phyloP scores from a whole-genome alignment of 805 yeast species.

The Starmerella stellata region DNA sequence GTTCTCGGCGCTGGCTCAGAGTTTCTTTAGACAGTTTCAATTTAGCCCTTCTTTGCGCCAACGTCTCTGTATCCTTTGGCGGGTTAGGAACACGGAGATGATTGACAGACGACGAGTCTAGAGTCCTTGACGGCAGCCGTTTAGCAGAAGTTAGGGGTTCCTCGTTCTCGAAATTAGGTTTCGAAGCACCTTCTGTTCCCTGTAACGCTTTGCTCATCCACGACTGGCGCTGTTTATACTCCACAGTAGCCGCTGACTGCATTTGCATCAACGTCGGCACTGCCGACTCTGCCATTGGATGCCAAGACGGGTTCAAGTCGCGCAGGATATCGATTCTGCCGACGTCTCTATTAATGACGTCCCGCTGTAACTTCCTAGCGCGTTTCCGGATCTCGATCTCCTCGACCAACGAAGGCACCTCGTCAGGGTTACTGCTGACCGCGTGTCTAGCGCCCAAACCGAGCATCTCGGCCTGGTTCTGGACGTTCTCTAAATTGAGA shows the following conservation, averaged over 20 bases:
- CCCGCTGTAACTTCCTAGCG: slow-evolving; percentile 18
- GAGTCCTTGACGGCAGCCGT: too few relatives aligned
- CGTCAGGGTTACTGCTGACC: slow-evolving; percentile 8
- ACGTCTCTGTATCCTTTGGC: slow-evolving; percentile 59
- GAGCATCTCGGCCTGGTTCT: slow-evolving; percentile 17
- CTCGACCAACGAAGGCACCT: slow-evolving; percentile 23
- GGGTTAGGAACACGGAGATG: too few relatives aligned
- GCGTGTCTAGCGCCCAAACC: slow-evolving; percentile 16
- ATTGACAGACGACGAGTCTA: slow-evolving; percentile 49
- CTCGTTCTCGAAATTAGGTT: not conserved
- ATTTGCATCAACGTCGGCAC: slow-evolving; percentile 21
- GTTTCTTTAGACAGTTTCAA: slow-evolving; percentile 16
- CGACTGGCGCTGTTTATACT: slow-evolving; percentile 18
- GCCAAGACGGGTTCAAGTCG: not conserved
- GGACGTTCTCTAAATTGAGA: slow-evolving; percentile 17
- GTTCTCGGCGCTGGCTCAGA: slow-evolving; percentile 16
- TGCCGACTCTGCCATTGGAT: not conserved
- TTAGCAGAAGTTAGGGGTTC: too few relatives aligned
- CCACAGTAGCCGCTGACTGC: slow-evolving; percentile 19
- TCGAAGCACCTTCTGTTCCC: not conserved
- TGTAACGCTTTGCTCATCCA: slow-evolving; percentile 8
- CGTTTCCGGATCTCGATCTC: slow-evolving; percentile 25
- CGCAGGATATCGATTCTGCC: slow-evolving; percentile 8
- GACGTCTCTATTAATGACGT: slow-evolving; percentile 17
- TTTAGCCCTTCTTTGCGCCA: slow-evolving; percentile 20